phyloP scores from a whole-genome alignment of 176 grass and related monocot genomes.

The Aegilops longissima region DNA sequence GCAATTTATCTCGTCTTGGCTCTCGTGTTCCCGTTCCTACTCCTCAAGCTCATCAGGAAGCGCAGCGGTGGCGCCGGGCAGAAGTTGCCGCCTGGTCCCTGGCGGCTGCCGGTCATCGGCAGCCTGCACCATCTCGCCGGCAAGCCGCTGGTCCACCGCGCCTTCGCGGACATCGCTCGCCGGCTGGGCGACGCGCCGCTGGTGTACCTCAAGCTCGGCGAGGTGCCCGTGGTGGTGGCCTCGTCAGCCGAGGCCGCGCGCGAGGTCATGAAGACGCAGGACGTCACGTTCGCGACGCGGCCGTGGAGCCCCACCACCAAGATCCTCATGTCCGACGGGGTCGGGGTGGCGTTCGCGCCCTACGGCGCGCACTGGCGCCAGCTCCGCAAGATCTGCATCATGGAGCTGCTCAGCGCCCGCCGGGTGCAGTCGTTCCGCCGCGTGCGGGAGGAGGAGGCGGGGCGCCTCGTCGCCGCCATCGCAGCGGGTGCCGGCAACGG shows the following conservation, averaged over 20 bases:
- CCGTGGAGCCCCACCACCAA: neutral
- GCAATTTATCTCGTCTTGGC: neutral
- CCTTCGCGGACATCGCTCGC: neutral
- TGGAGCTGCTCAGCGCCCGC: conserved; percentile 33
- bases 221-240: neutral
- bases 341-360: conserved; percentile 4
- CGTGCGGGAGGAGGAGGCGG: conserved; percentile 37
- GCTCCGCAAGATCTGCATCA: conserved; percentile 20
- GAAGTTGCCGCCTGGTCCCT: neutral
- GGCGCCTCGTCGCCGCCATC: neutral
- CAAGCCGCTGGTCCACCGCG: neutral
- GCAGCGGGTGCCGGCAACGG: neutral
- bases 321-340: neutral
- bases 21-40: neutral
- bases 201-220: neutral
- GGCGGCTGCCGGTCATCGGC: conserved; percentile 1
- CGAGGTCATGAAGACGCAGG: neutral
- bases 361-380: conserved; percentile 29
- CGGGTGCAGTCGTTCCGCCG: conserved; percentile 33
- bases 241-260: neutral
- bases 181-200: neutral
- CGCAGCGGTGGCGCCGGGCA: neutral
- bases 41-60: neutral
- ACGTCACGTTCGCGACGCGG: neutral
- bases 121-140: neutral